Percentiles rank a stretch among this genome's conserved stretches.
phyloP scores from a whole-genome alignment of 345 rosid species.

The Kernera saxatilis region DNA sequence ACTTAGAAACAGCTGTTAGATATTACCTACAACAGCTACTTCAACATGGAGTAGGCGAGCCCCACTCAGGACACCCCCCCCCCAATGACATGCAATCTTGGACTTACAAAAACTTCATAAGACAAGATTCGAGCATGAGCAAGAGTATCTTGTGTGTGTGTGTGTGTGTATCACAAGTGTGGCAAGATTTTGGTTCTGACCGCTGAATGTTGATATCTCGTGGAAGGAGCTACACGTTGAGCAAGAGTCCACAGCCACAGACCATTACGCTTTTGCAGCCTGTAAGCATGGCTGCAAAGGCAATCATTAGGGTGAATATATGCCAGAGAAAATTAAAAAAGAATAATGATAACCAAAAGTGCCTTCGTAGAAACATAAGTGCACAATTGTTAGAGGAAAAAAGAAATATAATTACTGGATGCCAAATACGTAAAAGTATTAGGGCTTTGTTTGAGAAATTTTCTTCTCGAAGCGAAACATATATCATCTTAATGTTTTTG shows the following conservation, averaged over 20 bases:
- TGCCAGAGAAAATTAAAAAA: too few relatives aligned
- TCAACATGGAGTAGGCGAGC: slow-evolving; percentile 56
- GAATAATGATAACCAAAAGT: too few relatives aligned
- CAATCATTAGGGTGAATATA: not conserved
- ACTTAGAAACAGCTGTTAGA: not conserved
- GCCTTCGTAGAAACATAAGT: too few relatives aligned
- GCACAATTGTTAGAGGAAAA: too few relatives aligned
- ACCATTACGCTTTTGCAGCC: slow-evolving; percentile 61
- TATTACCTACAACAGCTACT: slow-evolving; percentile 64
- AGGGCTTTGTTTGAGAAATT: not conserved
- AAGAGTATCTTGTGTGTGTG: too few relatives aligned
- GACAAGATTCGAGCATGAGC: too few relatives aligned
- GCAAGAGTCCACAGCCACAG: slow-evolving; percentile 79
- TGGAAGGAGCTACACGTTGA: slow-evolving; percentile 65
- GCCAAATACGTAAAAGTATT: not conserved
- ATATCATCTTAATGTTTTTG: not conserved
- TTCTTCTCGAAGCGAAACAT: not conserved
- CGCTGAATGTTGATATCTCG: slow-evolving; percentile 73
- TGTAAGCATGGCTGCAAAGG: slow-evolving; percentile 65
- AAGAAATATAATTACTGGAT: not conserved
- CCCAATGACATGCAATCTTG: slow-evolving; percentile 80
- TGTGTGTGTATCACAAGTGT: not conserved
- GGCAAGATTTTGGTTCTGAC: slow-evolving; percentile 37
- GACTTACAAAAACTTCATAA: slow-evolving; percentile 65
- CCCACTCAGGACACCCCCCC: slow-evolving; percentile 51